Base-by-base conservation (phyloP, 2,329 filamentous ascomycete genomes). In the Ophiosphaerella herpotricha region DNA sequence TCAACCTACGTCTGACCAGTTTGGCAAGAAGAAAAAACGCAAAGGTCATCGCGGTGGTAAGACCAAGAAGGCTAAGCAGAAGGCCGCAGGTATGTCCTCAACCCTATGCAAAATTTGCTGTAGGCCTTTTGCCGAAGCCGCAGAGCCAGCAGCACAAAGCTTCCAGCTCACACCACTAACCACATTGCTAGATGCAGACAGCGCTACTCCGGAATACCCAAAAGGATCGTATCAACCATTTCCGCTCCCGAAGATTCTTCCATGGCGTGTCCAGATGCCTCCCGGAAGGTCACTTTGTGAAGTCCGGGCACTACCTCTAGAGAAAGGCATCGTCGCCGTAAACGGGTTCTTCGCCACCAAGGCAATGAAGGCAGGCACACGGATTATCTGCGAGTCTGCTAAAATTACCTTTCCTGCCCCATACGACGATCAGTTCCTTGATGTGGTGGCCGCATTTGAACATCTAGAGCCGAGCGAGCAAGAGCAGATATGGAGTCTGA, bases 351-450 rank as follows among this genome's bases (percentile, higher is more conserved):
- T 60, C 31, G 57, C 59, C 6, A 57, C 39, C 1, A 23, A 42
- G 14, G 14, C 18, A 11, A 56, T 62, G 24, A 2, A 37, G 13
- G 21, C 18, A 35, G 59, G 57, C 34, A 60, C 53, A 1, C 57
- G 59, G 24, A 52, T 62, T 33, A 58, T 62, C 23, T 45, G 37
- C 18, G 59, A 62, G 33, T 52, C 41, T 9, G 48, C 54, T 1
- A 2, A 57, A 3, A 39, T 60, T 24, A 42, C 43, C 2, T 42
- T 55, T 7, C 35, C 43, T 2, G 26, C 26, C 4, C 40, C 50
- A 13, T 4, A 21, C 18, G 47, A 40, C 14, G 39, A 54, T 14
- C 40, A 48, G 14, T 8, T 33, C 2, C 7, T 39, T 1, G 26
- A 39, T 5, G 31, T 61, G 5, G 43, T 52, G 36, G 3, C 11